Conservation (phyloP, 306 rosid species). For the Delonix regia region DNA sequence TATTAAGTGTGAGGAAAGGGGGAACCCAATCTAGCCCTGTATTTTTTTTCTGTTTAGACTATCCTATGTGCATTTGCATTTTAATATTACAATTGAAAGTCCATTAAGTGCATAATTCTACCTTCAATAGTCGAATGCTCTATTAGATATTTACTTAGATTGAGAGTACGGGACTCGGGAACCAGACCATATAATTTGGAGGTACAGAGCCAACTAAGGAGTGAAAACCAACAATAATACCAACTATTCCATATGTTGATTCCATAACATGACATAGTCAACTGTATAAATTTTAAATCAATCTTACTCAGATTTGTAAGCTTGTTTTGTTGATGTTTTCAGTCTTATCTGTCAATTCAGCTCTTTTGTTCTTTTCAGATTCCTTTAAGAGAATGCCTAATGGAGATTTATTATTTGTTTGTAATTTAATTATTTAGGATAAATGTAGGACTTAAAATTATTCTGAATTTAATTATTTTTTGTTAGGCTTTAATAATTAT, state of each 20-base stretch:
- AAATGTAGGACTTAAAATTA: no score
- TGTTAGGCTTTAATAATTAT: no score
- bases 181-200: not conserved
- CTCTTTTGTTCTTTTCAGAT: not conserved
- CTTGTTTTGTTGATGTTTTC: not conserved
- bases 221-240: not conserved
- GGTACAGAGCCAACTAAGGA: not conserved
- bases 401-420: no score
- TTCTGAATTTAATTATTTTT: no score
- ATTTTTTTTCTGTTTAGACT: conserved; percentile 36
- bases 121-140: not conserved
- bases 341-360: not conserved
- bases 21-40: conserved; percentile 21
- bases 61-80: not conserved
- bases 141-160: not conserved
- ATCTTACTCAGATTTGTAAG: not conserved
- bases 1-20: conserved; percentile 17
- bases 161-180: not conserved
- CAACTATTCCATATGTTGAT: not conserved
- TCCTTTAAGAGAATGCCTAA: not conserved
- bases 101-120: not conserved
- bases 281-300: not conserved
- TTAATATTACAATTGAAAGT: not conserved
- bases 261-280: not conserved
- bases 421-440: no score